These are phyloP conservation scores for Dispira simplex DNA, from an alignment of 192 early-diverging fungal species.

Conservation along the genomic window DNA sequence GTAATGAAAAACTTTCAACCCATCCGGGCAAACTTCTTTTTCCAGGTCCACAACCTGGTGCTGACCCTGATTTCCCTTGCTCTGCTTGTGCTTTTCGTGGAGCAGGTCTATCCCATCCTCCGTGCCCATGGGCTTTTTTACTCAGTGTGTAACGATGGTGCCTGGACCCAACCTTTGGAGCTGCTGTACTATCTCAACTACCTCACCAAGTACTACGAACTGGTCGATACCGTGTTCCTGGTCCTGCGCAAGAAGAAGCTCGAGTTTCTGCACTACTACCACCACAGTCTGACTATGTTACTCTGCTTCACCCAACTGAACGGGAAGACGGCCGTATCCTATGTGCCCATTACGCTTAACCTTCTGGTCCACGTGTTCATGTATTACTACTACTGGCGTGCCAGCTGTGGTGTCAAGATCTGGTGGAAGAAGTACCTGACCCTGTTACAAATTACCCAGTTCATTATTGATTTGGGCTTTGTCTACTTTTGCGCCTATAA, in stretches of 20 bases:
- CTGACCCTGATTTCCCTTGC: slow-evolving; percentile 51
- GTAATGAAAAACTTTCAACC: slow-evolving; percentile 50
- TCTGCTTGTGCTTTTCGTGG: slow-evolving; percentile 55
- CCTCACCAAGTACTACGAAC: slow-evolving; percentile 82
- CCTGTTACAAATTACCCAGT: slow-evolving; percentile 79
- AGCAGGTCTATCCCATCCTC: slow-evolving; percentile 59
- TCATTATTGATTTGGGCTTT: slow-evolving; percentile 71
- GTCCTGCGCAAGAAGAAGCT: slow-evolving; percentile 71
- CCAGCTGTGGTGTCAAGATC: slow-evolving; percentile 53
- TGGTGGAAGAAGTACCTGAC: slow-evolving; percentile 95
- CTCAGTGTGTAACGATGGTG: slow-evolving; percentile 45
- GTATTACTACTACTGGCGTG: slow-evolving; percentile 83
- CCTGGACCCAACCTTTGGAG: slow-evolving; percentile 67
- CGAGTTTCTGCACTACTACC: slow-evolving; percentile 86
- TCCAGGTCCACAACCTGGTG: slow-evolving; percentile 69
- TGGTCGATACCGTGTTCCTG: slow-evolving; percentile 77
- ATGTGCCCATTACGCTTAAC: slow-evolving; percentile 53
- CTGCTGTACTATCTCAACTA: slow-evolving; percentile 85
- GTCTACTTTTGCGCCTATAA: slow-evolving; percentile 82
- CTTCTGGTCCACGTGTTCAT: slow-evolving; percentile 80
- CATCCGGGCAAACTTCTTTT: slow-evolving; percentile 49
- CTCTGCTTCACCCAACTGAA: slow-evolving; percentile 73
- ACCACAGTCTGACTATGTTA: slow-evolving; percentile 80
- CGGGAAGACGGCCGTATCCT: slow-evolving; percentile 48
- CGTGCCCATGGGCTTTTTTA: slow-evolving; percentile 50